A percentile compares a stretch with the other conserved stretches of the same genome.
Evolutionary conservation across 2,329 filamentous ascomycete genomes (phyloP).

Genomic region (Ophiocordyceps camponoti-rufipedis): DNA sequence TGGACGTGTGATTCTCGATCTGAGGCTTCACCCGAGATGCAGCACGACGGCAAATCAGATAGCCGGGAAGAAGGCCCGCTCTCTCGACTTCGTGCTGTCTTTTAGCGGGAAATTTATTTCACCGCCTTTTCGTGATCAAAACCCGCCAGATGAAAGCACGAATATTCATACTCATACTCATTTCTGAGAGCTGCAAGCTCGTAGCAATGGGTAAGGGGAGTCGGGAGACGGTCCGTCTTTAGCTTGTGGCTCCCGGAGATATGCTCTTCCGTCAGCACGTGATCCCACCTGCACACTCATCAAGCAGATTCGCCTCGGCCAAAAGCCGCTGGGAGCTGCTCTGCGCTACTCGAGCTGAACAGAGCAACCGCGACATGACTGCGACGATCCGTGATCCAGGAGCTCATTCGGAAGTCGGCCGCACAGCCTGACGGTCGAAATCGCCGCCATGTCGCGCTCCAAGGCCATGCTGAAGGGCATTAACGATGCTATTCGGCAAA

Average conservation of each 20-base stretch:
- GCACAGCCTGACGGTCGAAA: neutral
- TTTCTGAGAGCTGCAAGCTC: too few relatives aligned
- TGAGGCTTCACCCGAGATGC: too few relatives aligned
- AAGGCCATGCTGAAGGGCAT: conserved; percentile 72
- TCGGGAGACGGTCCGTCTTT: too few relatives aligned
- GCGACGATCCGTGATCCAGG: neutral
- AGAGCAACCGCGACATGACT: neutral
- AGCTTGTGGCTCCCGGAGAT: neutral
- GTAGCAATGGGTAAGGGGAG: too few relatives aligned
- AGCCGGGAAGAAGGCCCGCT: too few relatives aligned
- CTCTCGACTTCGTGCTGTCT: too few relatives aligned
- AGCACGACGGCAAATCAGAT: too few relatives aligned
- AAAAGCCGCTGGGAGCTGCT: neutral
- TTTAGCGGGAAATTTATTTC: too few relatives aligned
- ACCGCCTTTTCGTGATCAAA: too few relatives aligned
- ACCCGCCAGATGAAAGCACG: too few relatives aligned
- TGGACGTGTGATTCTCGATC: too few relatives aligned
- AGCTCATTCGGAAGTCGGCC: neutral
- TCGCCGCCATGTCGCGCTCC: conserved; percentile 25
- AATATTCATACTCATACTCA: too few relatives aligned
- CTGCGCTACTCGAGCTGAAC: neutral
- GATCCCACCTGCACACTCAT: neutral
- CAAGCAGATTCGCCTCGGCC: neutral
- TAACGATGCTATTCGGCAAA: conserved; percentile 56
- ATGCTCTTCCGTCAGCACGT: neutral